These are phyloP conservation scores for Cladosporium austrohemisphaericum DNA, from an alignment of 2,329 filamentous ascomycete species.

Conservation along the genomic window DNA sequence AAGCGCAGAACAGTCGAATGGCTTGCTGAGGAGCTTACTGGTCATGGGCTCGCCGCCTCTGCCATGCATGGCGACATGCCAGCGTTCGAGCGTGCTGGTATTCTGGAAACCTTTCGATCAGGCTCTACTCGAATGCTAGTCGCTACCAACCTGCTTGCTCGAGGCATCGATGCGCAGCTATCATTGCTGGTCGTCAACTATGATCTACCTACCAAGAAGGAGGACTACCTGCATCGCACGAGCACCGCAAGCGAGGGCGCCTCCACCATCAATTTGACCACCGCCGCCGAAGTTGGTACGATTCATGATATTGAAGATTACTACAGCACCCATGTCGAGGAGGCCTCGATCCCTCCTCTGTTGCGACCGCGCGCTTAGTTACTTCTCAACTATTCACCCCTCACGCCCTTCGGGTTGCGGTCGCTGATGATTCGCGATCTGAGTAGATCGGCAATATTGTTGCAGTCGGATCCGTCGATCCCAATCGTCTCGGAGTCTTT, in stretches of 20 bases:
- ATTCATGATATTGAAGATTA: background rate
- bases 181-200: conserved; percentile 99
- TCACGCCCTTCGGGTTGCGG: too few species aligned
- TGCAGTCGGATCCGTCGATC: too few species aligned
- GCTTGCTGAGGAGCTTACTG: conserved; percentile 97
- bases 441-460: too few species aligned
- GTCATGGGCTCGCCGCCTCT: conserved; percentile 95
- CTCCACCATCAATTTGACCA: background rate
- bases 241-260: background rate
- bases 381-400: too few species aligned
- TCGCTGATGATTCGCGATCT: too few species aligned
- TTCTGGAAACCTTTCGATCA: conserved; percentile 98
- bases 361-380: too few species aligned
- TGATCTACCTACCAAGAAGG: conserved; percentile 94
- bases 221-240: conserved; percentile 97
- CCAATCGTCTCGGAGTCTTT: too few species aligned
- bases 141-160: conserved; percentile 95
- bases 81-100: conserved; percentile 93
- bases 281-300: background rate
- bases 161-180: conserved; percentile 98
- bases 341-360: background rate
- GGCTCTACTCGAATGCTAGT: conserved; percentile 94
- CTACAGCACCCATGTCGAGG: background rate
- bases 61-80: conserved; percentile 99
- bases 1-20: conserved; percentile 98